Evolutionary conservation across 495 filamentous ascomycete species (phyloP), one percentile per base, ranked within the genome.

Genomic region (Pseudoneurospora amorphoporcata): DNA sequence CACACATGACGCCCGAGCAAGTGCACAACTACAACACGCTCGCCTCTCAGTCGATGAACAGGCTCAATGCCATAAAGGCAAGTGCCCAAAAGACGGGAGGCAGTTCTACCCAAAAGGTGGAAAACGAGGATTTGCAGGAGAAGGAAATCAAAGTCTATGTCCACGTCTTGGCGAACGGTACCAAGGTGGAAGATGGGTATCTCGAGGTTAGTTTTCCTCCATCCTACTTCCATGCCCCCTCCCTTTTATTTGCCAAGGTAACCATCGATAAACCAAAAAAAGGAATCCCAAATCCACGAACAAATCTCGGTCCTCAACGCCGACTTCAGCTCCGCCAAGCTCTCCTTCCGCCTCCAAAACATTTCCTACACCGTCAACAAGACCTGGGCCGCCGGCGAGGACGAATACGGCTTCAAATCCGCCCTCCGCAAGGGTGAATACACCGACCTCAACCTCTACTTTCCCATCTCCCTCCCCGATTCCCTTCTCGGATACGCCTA

Each of bases 401-500:
- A 41, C 35, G 39, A 43, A 17, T 3, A 9, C 2, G 61, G 45
- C 8, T 61, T 61, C 53, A 61, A 61, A 0, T 35, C 29, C 2
- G 37, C 47, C 3, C 71, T 69, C 1, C 71, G 71, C 16, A 38
- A 35, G 38, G 71, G 71, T 17, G 39, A 40, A 17, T 72, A 72
- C 38, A 69, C 40, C 9, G 35, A 68, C 6, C 29, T 72, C 1
- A 72, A 72, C 40, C 14, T 72, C 38, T 72, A 72, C 40, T 69
- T 69, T 40, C 65, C 39, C 4, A 8, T 68, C 8, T 17, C 68
- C 65, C 10, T 40, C 2, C 39, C 19, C 40, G 39, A 69, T 0
- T 19, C 29, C 4, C 8, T 43, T 1, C 7, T 69, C 0, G 71
- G 90, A 89, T 91, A 82, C 10, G 79, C 81, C 61, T 70, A 17